Evolutionary conservation across 1,139 yeast species (phyloP).

Genomic region (Geotrichum armillariae): DNA sequence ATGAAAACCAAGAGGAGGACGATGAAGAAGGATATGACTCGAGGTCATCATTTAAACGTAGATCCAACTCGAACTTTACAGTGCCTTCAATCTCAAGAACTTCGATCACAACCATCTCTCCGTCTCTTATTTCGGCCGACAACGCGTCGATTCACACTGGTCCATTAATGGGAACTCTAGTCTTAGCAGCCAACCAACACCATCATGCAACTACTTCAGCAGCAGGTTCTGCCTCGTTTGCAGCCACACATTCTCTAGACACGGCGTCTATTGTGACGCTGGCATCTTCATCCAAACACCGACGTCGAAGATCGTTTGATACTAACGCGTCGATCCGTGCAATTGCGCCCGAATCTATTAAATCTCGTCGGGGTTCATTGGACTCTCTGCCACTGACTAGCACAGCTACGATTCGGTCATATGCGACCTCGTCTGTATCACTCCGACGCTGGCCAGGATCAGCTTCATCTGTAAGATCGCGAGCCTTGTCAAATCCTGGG

Average conservation of each 20-base stretch:
- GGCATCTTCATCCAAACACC: slow-evolving; percentile 41
- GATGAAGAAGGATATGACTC: slow-evolving; percentile 18
- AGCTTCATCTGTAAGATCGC: slow-evolving; percentile 6
- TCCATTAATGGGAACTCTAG: slow-evolving; percentile 23
- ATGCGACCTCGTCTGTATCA: slow-evolving; percentile 14
- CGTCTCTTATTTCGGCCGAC: slow-evolving; percentile 28
- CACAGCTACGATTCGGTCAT: slow-evolving; percentile 20
- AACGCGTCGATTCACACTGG: slow-evolving; percentile 28
- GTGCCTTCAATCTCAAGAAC: slow-evolving; percentile 35
- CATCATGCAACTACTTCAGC: slow-evolving; percentile 5
- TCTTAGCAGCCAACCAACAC: slow-evolving; percentile 14
- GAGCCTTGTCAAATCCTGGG: slow-evolving; percentile 6
- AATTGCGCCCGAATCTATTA: slow-evolving; percentile 40
- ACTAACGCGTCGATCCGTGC: slow-evolving; percentile 44
- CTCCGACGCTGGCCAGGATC: slow-evolving; percentile 17
- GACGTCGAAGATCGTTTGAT: slow-evolving; percentile 39
- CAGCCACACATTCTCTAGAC: slow-evolving; percentile 25
- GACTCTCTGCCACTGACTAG: slow-evolving; percentile 29
- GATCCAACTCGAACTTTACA: slow-evolving; percentile 36
- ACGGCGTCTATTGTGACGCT: slow-evolving; percentile 42
- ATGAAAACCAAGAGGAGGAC: slow-evolving; percentile 1
- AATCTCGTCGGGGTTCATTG: slow-evolving; percentile 32
- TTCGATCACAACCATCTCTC: slow-evolving; percentile 34
- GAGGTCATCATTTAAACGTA: slow-evolving; percentile 27
- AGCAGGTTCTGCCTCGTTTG: not conserved